Percentiles rank a stretch among this genome's conserved stretches.
phyloP scores from a whole-genome alignment of 2,329 filamentous ascomycete genomes.

The Ceratocystis variospora region DNA sequence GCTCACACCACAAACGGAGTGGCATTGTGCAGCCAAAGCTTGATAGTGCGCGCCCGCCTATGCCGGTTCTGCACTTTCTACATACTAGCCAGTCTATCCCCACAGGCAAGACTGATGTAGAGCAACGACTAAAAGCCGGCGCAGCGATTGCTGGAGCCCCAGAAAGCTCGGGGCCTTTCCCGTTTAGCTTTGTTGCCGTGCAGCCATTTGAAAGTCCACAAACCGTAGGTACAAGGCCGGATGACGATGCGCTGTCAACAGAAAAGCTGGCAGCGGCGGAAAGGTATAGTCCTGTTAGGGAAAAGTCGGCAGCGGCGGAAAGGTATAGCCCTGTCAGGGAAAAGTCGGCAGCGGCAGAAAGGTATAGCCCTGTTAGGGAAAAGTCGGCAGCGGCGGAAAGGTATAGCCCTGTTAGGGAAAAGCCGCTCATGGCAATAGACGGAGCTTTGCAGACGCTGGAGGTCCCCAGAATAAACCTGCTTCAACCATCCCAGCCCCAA shows the following conservation, averaged over 20 bases:
- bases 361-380: neutral
- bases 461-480: neutral
- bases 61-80: neutral
- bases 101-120: neutral
- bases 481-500: neutral
- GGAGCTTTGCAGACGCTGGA: neutral
- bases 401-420: neutral
- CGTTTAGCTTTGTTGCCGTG: constrained; percentile 22
- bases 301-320: too few relatives aligned
- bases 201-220: constrained; percentile 20
- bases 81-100: neutral
- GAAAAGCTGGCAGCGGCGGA: too few relatives aligned
- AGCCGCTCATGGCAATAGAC: neutral
- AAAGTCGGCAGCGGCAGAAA: too few relatives aligned
- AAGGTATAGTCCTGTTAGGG: too few relatives aligned
- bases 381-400: too few relatives aligned
- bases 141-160: too few relatives aligned
- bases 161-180: constrained; percentile 20
- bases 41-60: neutral
- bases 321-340: too few relatives aligned
- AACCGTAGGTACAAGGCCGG: constrained; percentile 12
- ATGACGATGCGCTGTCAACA: neutral
- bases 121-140: neutral
- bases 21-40: constrained; percentile 4
- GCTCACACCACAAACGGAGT: constrained; percentile 1